phyloP scores from a whole-genome alignment of 345 rosid species.

The Draba incana region DNA sequence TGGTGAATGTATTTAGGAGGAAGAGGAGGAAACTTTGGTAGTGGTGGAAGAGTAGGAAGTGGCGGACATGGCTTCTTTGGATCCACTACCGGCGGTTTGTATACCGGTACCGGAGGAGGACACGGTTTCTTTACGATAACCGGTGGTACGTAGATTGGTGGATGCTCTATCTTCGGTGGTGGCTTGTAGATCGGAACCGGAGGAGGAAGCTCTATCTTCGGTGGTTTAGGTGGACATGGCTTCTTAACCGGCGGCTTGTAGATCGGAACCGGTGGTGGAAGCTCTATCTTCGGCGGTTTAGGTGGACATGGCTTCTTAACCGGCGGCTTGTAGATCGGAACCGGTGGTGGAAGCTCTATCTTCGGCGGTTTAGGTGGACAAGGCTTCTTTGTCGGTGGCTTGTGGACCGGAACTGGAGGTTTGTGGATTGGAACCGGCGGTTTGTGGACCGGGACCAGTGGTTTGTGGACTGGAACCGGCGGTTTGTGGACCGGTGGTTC shows the following conservation, averaged over 20 bases:
- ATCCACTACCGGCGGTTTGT: slow-evolving; percentile 26
- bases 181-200: slow-evolving; percentile 34
- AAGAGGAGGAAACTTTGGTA: slow-evolving; percentile 58
- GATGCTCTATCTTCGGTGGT: slow-evolving; percentile 40
- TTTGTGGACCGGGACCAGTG: slow-evolving; percentile 33
- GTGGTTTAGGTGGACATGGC: no score
- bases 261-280: slow-evolving; percentile 21
- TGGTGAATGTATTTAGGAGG: slow-evolving; percentile 52
- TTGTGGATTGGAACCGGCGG: slow-evolving; percentile 31
- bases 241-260: neutral
- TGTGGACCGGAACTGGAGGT: neutral
- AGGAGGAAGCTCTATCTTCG: neutral
- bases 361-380: slow-evolving; percentile 24
- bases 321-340: slow-evolving; percentile 12
- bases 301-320: no score
- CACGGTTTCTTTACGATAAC: slow-evolving; percentile 38
- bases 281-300: no score
- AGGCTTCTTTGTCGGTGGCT: neutral
- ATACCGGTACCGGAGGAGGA: slow-evolving; percentile 40
- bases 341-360: slow-evolving; percentile 36
- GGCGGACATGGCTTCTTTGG: slow-evolving; percentile 48
- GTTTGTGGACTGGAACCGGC: no score
- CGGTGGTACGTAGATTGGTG: slow-evolving; percentile 50
- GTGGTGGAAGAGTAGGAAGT: slow-evolving; percentile 44
- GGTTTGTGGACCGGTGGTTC: slow-evolving; percentile 38